These are phyloP conservation scores for Priceomyces fermenticarens DNA, from an alignment of 805 yeast genomes.

Conservation along the genomic window DNA sequence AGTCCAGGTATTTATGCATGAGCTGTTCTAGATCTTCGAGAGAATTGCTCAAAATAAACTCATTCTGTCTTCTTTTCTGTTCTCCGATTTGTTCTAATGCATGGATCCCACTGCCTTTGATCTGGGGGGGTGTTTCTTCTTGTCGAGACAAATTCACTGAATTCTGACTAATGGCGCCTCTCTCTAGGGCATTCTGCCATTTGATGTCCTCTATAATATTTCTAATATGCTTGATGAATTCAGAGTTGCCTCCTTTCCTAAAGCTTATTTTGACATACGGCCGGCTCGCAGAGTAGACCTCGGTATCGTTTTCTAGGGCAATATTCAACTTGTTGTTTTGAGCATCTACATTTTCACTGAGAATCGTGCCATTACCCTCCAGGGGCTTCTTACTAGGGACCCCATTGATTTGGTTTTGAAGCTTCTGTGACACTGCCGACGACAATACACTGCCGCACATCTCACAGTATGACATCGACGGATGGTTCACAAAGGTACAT, in stretches of 20 bases:
- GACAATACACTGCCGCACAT: constrained; percentile 66
- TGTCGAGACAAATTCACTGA: constrained; percentile 21
- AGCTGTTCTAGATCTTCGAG: constrained; percentile 73
- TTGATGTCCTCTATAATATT: constrained; percentile 43
- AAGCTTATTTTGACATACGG: constrained; percentile 68
- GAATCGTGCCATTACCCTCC: neutral
- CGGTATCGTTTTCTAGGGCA: constrained; percentile 25
- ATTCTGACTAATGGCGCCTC: constrained; percentile 36
- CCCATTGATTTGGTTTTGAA: constrained; percentile 3
- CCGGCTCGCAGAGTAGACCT: constrained; percentile 28
- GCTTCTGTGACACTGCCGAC: constrained; percentile 9
- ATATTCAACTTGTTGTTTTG: constrained; percentile 15
- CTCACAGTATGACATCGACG: constrained; percentile 75
- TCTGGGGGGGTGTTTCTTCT: constrained; percentile 4
- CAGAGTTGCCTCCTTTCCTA: constrained; percentile 62
- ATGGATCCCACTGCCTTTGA: constrained; percentile 58
- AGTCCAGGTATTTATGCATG: constrained; percentile 74
- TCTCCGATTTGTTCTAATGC: constrained; percentile 62
- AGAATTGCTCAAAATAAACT: constrained; percentile 61
- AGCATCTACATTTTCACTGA: constrained; percentile 17
- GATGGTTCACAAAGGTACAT: constrained; percentile 84
- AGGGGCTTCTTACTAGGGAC: no score
- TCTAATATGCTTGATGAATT: constrained; percentile 45
- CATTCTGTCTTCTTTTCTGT: constrained; percentile 53
- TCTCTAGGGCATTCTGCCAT: constrained; percentile 43